Evolutionary conservation across 2,329 filamentous ascomycete species (phyloP), one percentile per base, ranked within the genome.

Genomic region (Cladorrhinum sp.): DNA sequence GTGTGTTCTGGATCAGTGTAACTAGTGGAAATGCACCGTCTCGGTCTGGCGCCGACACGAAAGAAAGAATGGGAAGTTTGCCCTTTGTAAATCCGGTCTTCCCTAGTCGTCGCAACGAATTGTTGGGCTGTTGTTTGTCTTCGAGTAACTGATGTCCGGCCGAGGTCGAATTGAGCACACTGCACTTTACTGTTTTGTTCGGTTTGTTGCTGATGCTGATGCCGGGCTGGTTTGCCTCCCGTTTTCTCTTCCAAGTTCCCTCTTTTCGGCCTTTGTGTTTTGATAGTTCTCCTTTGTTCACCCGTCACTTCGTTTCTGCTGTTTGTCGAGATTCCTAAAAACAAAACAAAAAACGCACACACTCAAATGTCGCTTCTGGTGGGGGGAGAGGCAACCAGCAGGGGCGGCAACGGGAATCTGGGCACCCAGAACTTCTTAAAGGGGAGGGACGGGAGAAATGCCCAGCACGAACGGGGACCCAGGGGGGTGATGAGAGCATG

Each of bases 1-100:
- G 55, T 64, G 60, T 46, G 61, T 57, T 60, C 51, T 64, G 62
- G 54, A 67, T 67, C 65, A 63, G 64, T 67, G 65, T 67, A 64
- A 67, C 66, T 49, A 54, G 39, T 57, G 51, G 55, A 62, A 58
- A 56, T 57, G 59, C 51, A 62, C 46, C 51, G 53, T 63, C 24
- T 57, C 57, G 53, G 52, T 51, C n/a, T 54, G 58, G 21, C 33
- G 28, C 56, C 18, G 48, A 30, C 48, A 51, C 33, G 55, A 46
- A 53, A 59, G 24, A 10, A 54, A 54, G 6, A 36, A n/a, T n/a
- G n/a, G n/a, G n/a, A n/a, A n/a, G n/a, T n/a, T n/a, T n/a, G n/a
- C n/a, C n/a, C n/a, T n/a, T n/a, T n/a, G n/a, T n/a, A n/a, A n/a
- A n/a, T n/a, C n/a, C n/a, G n/a, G n/a, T n/a, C 20, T 33, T 23